Evolutionary conservation across 2,329 filamentous ascomycete species (phyloP), one percentile per base, ranked within the genome.

Genomic region (Trichoderma cornu-damae): DNA sequence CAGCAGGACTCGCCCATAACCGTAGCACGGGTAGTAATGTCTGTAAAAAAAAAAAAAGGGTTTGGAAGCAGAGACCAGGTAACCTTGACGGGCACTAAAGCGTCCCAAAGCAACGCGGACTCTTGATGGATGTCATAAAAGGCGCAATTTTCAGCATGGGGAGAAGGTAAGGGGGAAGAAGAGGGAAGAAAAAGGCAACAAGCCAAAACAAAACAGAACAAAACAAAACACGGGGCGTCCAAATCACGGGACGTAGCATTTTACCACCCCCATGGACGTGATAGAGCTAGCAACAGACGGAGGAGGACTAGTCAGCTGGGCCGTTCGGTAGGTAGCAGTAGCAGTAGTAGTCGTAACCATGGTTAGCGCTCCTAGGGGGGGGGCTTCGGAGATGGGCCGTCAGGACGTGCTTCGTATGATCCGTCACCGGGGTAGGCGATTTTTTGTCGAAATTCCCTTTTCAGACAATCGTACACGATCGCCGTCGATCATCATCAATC

Each of bases 401-500:
- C 28, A 53, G 44, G 22, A 42, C 49, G 53, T 34, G 34, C 53
- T 48, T 49, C 26, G 53, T 56, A 46, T 54, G 51, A 54, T 54
- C 32, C 51, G 42, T 35, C 51, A 34, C 51, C 51, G 34, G 32
- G 40, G 34, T 49, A 40, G 42, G 35, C 53, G 44, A 56, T 11
- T 40, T 34, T 11, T 40, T 34, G 43, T 40, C 20, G 35, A 40
- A 22, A 40, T 48, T 48, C 44, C 53, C 24, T 32, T 48, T 56
- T 56, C 43, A 56, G 53, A 24, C 34, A 40, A 48, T 56, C 53
- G 44, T 56, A 35, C 40, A 30, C 40, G 43, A 56, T 56, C 43
- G 53, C 24, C 24, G 53, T 54, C 51, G 51, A 54, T 54, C 51
- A 54, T 54, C 51, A 26, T 54, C 51, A 54, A 42, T 35, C 42